A percentile compares a stretch with the other conserved stretches of the same genome.
Conservation (phyloP, 768 basidiomycete species). For the Gautieria morchelliformis region DNA sequence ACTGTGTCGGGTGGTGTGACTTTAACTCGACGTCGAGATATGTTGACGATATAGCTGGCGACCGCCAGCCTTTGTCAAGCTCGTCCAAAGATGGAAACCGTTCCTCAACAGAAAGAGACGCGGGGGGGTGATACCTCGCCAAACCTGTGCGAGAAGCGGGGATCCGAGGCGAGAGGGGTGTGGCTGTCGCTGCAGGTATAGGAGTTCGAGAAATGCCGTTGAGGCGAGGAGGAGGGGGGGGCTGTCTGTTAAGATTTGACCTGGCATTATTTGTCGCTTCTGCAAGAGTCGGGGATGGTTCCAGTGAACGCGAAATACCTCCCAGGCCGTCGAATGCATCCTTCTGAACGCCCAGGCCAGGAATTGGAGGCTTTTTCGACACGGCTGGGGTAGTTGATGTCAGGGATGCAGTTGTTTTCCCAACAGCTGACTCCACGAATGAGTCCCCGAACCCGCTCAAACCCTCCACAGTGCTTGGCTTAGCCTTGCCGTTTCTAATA, state of each 20-base stretch:
- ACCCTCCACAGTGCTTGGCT: neutral
- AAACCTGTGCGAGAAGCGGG: conserved; percentile 12
- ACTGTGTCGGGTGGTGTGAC: neutral
- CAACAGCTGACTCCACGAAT: conserved; percentile 26
- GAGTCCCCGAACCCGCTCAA: conserved; percentile 51
- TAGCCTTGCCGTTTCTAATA: conserved; percentile 1
- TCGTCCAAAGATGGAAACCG: conserved; percentile 86
- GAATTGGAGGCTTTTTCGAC: neutral
- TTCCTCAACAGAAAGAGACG: conserved; percentile 42
- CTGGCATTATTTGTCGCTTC: conserved; percentile 35
- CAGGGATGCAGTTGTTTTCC: neutral
- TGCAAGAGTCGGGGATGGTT: conserved; percentile 56
- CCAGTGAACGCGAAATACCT: conserved; percentile 32
- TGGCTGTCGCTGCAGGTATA: conserved; percentile 16
- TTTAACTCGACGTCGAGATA: neutral
- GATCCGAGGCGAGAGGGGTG: conserved; percentile 22
- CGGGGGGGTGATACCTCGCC: conserved; percentile 13
- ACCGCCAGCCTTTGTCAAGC: conserved; percentile 48
- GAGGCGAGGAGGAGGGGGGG: conserved; percentile 24
- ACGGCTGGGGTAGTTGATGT: neutral
- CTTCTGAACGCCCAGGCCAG: conserved; percentile 23
- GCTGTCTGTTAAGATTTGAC: neutral
- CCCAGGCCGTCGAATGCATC: conserved; percentile 80
- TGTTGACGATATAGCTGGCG: conserved; percentile 13
- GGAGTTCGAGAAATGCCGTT: conserved; percentile 27